Percentiles rank a stretch among this genome's conserved stretches.
Evolutionary conservation across 805 yeast genomes (phyloP).

Genomic region (Kuraishia cidri): DNA sequence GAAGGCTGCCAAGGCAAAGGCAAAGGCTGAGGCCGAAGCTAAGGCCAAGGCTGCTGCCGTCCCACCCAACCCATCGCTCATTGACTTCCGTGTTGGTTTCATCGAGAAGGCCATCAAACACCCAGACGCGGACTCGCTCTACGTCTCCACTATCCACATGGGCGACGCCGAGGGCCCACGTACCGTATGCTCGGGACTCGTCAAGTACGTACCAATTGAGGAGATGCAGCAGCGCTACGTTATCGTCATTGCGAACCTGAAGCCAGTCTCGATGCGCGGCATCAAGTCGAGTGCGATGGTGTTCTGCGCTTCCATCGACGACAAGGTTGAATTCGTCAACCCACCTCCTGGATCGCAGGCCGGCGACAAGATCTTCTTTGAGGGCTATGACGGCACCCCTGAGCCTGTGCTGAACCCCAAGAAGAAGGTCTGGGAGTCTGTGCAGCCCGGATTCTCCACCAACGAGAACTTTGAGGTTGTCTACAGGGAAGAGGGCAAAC

Average conservation of each 20-base stretch:
- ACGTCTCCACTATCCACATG: slow-evolving; percentile 92
- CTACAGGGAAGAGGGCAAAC: slow-evolving; percentile 72
- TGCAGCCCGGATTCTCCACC: slow-evolving; percentile 88
- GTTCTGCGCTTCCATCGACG: slow-evolving; percentile 72
- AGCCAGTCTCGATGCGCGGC: slow-evolving; percentile 98
- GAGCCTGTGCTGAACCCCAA: slow-evolving; percentile 92
- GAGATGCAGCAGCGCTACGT: slow-evolving; percentile 93
- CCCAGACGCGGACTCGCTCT: slow-evolving; percentile 95
- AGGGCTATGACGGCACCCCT: slow-evolving; percentile 82
- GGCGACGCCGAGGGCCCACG: slow-evolving; percentile 98
- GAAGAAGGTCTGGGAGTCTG: slow-evolving; percentile 95
- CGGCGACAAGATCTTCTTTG: slow-evolving; percentile 95
- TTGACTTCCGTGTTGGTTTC: slow-evolving; percentile 93
- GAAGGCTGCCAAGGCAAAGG: slow-evolving; percentile 41
- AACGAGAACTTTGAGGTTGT: slow-evolving; percentile 67
- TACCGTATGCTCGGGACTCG: slow-evolving; percentile 96
- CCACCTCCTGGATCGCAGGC: slow-evolving; percentile 92
- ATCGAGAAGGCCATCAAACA: slow-evolving; percentile 95
- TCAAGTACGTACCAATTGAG: slow-evolving; percentile 80
- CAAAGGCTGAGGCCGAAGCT: slow-evolving; percentile 43
- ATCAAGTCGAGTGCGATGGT: slow-evolving; percentile 96
- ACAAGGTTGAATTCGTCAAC: slow-evolving; percentile 84
- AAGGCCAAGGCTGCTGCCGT: slow-evolving; percentile 44
- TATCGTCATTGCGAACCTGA: slow-evolving; percentile 88
- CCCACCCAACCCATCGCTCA: slow-evolving; percentile 73